These are phyloP conservation scores for Ophiostoma novo-ulmi DNA, from an alignment of 2,329 filamentous ascomycete species.

Conservation along the genomic window DNA sequence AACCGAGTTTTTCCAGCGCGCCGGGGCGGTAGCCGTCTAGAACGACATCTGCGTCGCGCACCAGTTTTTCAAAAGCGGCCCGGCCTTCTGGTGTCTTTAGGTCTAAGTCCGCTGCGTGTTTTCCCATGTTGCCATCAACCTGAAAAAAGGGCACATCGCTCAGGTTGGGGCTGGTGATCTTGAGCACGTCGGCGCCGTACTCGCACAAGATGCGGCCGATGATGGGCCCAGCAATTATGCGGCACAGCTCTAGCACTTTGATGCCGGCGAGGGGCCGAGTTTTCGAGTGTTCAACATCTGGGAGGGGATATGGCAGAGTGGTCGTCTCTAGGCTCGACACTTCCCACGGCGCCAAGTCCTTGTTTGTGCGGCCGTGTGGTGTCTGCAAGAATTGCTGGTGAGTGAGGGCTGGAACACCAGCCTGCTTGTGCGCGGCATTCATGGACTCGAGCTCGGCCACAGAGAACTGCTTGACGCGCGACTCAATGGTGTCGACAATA, in stretches of 20 bases:
- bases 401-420: conserved; percentile 42
- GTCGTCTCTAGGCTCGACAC: conserved; percentile 42
- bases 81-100: conserved; percentile 47
- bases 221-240: conserved; percentile 45
- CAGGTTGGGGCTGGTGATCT: conserved; percentile 41
- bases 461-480: conserved; percentile 33
- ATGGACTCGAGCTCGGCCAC: conserved; percentile 41
- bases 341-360: conserved; percentile 42
- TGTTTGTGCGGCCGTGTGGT: conserved; percentile 35
- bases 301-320: conserved; percentile 45
- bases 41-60: conserved; percentile 48
- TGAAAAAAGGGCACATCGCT: conserved; percentile 41
- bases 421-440: conserved; percentile 40
- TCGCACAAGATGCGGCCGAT: conserved; percentile 42
- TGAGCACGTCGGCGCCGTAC: conserved; percentile 44
- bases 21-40: conserved; percentile 49
- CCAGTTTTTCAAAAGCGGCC: conserved; percentile 42
- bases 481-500: conserved; percentile 56
- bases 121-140: conserved; percentile 43
- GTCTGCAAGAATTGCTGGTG: conserved; percentile 42
- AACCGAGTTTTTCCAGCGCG: conserved; percentile 40
- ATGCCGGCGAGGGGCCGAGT: conserved; percentile 40
- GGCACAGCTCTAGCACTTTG: conserved; percentile 47
- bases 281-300: conserved; percentile 30
- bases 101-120: conserved; percentile 44